These are phyloP conservation scores for Xylaria sp. DNA, from an alignment of 2,329 filamentous ascomycete genomes.

Conservation along the genomic window DNA sequence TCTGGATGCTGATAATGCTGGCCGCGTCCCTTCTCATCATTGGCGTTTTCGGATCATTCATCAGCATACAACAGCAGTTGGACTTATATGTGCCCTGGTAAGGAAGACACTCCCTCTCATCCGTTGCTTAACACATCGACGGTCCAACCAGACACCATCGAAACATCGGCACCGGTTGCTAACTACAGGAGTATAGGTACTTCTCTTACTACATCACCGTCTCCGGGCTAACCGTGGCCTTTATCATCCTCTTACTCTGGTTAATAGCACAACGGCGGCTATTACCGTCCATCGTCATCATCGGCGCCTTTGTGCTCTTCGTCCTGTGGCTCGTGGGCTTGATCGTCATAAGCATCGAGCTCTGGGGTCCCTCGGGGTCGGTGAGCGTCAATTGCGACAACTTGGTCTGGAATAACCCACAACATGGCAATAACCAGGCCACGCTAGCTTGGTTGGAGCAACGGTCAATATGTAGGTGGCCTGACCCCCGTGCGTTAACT, in stretches of 20 bases:
- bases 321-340: constrained; percentile 75
- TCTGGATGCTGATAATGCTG: constrained; percentile 75
- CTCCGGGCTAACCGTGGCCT: constrained; percentile 69
- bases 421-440: constrained; percentile 61
- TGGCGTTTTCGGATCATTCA: constrained; percentile 70
- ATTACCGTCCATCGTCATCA: constrained; percentile 70
- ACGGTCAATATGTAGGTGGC: constrained; percentile 68
- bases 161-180: not conserved
- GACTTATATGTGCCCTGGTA: constrained; percentile 69
- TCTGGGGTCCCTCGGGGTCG: constrained; percentile 69
- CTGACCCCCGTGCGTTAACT: not conserved
- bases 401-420: constrained; percentile 64
- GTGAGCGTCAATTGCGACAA: constrained; percentile 70
- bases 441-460: constrained; percentile 75
- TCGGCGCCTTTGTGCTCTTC: constrained; percentile 73
- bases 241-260: constrained; percentile 72
- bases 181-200: constrained; percentile 61
- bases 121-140: not conserved
- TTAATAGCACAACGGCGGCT: constrained; percentile 71
- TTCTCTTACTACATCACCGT: constrained; percentile 74
- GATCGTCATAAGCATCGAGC: constrained; percentile 69
- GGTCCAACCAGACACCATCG: not conserved
- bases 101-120: constrained; percentile 39
- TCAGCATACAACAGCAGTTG: constrained; percentile 68
- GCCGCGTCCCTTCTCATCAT: constrained; percentile 68